Conservation (phyloP, 2,329 filamentous ascomycete genomes). For the Daldinia eschscholtzii region DNA sequence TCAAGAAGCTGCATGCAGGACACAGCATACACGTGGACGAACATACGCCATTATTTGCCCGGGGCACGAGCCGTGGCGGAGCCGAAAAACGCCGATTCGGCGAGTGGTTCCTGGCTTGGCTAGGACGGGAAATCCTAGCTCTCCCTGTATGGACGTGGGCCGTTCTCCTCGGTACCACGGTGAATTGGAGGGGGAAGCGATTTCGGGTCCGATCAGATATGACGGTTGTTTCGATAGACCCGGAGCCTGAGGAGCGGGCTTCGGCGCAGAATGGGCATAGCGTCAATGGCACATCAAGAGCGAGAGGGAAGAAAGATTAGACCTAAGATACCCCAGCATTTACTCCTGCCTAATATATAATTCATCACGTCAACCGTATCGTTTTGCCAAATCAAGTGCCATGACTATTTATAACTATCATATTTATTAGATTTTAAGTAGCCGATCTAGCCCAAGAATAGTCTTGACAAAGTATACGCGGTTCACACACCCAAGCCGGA, state of each 20-base stretch:
- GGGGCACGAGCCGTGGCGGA: conserved; percentile 56
- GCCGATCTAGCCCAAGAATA: conserved; percentile 1
- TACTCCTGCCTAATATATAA: conserved; percentile 28
- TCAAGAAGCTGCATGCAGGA: conserved; percentile 79
- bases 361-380: conserved; percentile 18
- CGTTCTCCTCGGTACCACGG: conserved; percentile 86
- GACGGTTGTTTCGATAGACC: conserved; percentile 70
- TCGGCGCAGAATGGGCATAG: conserved; percentile 24
- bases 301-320: conserved; percentile 42
- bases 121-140: conserved; percentile 84
- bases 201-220: conserved; percentile 89
- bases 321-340: conserved; percentile 35
- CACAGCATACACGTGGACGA: conserved; percentile 77
- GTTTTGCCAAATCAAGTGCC: not conserved
- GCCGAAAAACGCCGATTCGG: conserved; percentile 67
- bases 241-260: conserved; percentile 25
- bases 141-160: conserved; percentile 93
- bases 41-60: conserved; percentile 81
- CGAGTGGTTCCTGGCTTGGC: conserved; percentile 85
- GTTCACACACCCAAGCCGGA: not conserved
- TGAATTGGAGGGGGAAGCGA: conserved; percentile 85
- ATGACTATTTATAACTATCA: not conserved
- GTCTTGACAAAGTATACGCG: not conserved
- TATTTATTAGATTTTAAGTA: conserved; percentile 3
- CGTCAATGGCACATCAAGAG: conserved; percentile 11